Evolutionary conservation across 2,329 filamentous ascomycete species (phyloP), one percentile per base, ranked within the genome.

Genomic region (Colletotrichum sp.): DNA sequence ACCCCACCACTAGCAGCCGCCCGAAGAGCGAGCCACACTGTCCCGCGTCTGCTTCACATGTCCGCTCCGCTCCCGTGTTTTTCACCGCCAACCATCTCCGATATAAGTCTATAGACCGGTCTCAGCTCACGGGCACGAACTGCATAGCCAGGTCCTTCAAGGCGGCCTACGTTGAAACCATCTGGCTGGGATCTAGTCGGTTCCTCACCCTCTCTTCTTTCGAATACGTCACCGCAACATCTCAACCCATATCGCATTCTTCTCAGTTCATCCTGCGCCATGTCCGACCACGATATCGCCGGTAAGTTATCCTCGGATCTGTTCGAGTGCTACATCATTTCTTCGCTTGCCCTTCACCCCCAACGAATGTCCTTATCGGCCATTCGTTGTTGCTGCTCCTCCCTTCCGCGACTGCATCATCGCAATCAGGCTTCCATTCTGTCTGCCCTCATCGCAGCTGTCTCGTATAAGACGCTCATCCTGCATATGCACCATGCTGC

Each of bases 271-370:
- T 36, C 21, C 13, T 63, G 24, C 24, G 61, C 34, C 77, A 93
- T 93, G 92, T 93, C 92, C 73, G 92, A 93, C 80, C 90, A 92
- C 83, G 92, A 93, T 82, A 92, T 93, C 85, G 89, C 88, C 84
- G 89, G 92, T 92, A 82, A 85, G 91, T 86, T 34, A 7, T n/a
- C n/a, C 39, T n/a, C n/a, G 24, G 65, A 48, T 52, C 36, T 26
- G 6, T 39, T 7, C 12, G 7, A 0, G 5, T 52, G 0, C 1
- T 21, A 32, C 15, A 10, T 34, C 9, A 16, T n/a, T 15, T 0
- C 5, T n/a, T n/a, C 9, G 16, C 61, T n/a, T n/a, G 8, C 28
- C 59, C 18, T n/a, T 34, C 59, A 28, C 55, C 28, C 10, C 28
- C 13, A 3, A 18, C 9, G 15, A 4, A 3, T 18, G 18, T 21